These are phyloP conservation scores for Cystobasidiaceae sp. DNA, from an alignment of 1,284 basidiomycete genomes.

Conservation along the genomic window DNA sequence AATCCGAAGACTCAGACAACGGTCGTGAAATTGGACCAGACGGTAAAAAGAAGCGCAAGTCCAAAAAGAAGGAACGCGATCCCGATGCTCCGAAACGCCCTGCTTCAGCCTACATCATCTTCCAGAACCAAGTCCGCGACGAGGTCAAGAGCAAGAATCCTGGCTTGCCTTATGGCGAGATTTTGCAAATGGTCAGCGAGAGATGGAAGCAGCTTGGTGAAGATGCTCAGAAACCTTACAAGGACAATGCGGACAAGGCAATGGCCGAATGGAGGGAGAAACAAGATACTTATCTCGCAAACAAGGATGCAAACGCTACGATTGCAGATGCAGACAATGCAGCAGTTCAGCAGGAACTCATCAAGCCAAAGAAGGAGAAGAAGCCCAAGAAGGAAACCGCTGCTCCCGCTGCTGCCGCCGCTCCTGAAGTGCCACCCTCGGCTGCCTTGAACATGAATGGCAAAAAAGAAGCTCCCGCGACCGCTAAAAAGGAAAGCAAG, in stretches of 20 bases:
- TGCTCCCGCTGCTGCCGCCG: constrained; percentile 16
- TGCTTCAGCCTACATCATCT: constrained; percentile 88
- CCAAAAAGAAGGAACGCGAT: constrained; percentile 66
- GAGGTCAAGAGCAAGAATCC: constrained; percentile 64
- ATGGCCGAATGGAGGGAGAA: constrained; percentile 11
- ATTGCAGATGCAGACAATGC: not conserved
- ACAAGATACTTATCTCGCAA: not conserved
- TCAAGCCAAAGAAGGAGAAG: constrained; percentile 24
- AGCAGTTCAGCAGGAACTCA: constrained; percentile 1
- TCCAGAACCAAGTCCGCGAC: constrained; percentile 84
- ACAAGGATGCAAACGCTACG: not conserved
- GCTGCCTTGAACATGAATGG: not conserved
- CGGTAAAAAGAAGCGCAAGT: constrained; percentile 41
- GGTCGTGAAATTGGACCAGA: constrained; percentile 24
- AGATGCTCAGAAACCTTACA: constrained; percentile 57
- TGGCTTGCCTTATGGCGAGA: constrained; percentile 62
- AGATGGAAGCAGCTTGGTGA: constrained; percentile 66
- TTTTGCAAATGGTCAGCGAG: constrained; percentile 65
- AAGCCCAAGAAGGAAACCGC: constrained; percentile 18
- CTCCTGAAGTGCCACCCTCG: not conserved
- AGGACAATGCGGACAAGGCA: constrained; percentile 9
- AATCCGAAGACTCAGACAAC: constrained; percentile 1
- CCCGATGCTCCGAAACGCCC: constrained; percentile 92
- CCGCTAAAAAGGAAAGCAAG: not conserved
- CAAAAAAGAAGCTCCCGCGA: constrained; percentile 1